Evolutionary conservation across 2,329 filamentous ascomycete species (phyloP), one percentile per base, ranked within the genome.

Genomic region (Aspergillus transmontanensis): DNA sequence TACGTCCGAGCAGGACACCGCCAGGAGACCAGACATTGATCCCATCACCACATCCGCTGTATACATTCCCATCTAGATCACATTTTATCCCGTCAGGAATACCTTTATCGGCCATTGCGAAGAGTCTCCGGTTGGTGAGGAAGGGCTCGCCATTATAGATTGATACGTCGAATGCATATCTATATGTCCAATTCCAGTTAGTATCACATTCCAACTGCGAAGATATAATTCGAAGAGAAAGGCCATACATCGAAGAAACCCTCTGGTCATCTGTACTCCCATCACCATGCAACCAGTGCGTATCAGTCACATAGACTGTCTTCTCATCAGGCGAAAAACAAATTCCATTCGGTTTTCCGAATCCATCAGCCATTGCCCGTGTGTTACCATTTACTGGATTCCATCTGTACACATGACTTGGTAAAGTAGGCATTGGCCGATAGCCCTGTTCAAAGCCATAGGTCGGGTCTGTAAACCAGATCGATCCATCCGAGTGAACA

Each of bases 61-160:
- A 87, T 0, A 87, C 82, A 68, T 87, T 87, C 1, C 85, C 85
- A 3, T 81, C 67, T 0, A 76, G 76, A 67, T 87, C 85, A 48
- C 80, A 80, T 63, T 84, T 83, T 61, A 85, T 76, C 4, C 76
- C 76, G 56, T 78, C 75, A 0, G 85, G 83, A 3, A 81, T 76
- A 0, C 84, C 84, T 0, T 72, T 71, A 36, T 80, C 77, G 1
- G 81, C 79, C 63, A 81, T 83, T 1, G 84, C 81, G 68, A 88
- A 87, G 0, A 86, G 70, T 23, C 83, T 80, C 54, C 79, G 79
- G 67, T 86, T 85, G 0, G 69, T 66, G 3, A 86, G 75, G 46
- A 82, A 82, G 0, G 77, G 76, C 1, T 78, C 72, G 1, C 69
- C 76, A 14, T 70, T 67, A 7, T 76, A 74, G 1, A 60, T 66